Evolutionary conservation across 306 rosid genomes (phyloP), one percentile per base, ranked within the genome.

Genomic region (Cucumis hystrix): DNA sequence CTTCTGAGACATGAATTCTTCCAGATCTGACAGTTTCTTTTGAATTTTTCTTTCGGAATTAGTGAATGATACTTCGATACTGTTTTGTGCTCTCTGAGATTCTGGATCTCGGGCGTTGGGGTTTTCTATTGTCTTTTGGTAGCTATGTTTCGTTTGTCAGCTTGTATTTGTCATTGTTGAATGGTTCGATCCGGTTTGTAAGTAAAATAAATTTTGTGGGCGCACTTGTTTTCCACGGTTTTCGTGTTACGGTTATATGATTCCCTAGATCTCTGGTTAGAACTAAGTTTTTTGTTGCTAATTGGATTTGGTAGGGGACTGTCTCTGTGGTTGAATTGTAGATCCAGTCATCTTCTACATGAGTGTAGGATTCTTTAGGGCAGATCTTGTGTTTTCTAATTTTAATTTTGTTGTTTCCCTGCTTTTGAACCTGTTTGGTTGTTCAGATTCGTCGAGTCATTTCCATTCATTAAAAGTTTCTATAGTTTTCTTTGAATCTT

Each of bases 1-100:
- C 40, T 28, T 28, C 12, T 55, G 30, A 25, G 20, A 1, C 6
- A 40, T 13, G 1, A 68, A 77, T 20, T 73, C 33, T 62, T 65
- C 71, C 78, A 85, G 91, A 83, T 87, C 91, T 87, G 86, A 47
- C 14, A 43, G 73, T 64, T 64, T 70, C 7, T 30, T 1, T 63
- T 3, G 33, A 8, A 9, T 39, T 77, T 69, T 82, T 54, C 20
- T 56, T 60, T 2, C 8, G 63, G 28, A 40, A 57, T 21, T 73
- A 8, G 39, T 20, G n/a, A 72, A 16, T 17, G 17, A n/a, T 21
- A 21, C 75, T 72, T 47, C 11, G 4, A 14, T 51, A 3, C 59
- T 71, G 60, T 49, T 71, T 71, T 71, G 20, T 14, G 60, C 23
- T 47, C 75, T 47, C 55, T 43, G 75, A 43, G 57, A 43, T 45